Conservation (phyloP, 2,329 filamentous ascomycete genomes). For the Penicillium verrucosum region DNA sequence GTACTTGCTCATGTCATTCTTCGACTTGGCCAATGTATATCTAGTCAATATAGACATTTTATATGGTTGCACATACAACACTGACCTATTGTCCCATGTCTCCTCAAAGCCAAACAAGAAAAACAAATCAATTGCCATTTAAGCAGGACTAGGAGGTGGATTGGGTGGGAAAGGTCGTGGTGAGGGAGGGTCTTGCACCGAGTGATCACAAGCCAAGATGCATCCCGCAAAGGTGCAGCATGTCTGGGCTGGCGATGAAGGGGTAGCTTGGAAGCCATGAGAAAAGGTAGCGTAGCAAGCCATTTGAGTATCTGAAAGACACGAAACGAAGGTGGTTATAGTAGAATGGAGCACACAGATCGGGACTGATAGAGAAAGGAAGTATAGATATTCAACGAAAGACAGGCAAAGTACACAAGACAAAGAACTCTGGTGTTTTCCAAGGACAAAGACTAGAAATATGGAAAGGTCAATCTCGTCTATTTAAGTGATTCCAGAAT, state of each 20-base stretch:
- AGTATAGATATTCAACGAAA: neutral
- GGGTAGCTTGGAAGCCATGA: neutral
- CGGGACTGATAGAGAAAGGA: neutral
- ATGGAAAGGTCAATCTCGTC: constrained; percentile 4
- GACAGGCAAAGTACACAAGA: neutral
- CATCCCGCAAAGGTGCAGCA: constrained; percentile 1
- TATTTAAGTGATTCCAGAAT: constrained; percentile 18
- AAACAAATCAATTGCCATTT: constrained; percentile 1
- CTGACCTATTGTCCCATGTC: constrained; percentile 13
- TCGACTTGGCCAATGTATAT: neutral
- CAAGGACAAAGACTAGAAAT: neutral
- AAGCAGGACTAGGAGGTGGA: constrained; percentile 41
- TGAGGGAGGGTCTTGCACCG: constrained; percentile 26
- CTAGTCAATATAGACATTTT: neutral
- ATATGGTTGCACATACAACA: neutral
- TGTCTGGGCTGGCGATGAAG: neutral
- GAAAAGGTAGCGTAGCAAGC: neutral
- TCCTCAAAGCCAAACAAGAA: constrained; percentile 16
- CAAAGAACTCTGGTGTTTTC: neutral
- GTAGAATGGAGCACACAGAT: neutral
- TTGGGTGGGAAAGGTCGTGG: constrained; percentile 38
- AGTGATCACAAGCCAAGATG: constrained; percentile 17
- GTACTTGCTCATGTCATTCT: neutral
- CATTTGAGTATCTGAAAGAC: constrained; percentile 3
- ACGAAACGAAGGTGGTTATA: neutral